A percentile compares a stretch with the other conserved stretches of the same genome.
Evolutionary conservation across 176 grass and related monocot species (phyloP).

Genomic region (Pharus latifolius): DNA sequence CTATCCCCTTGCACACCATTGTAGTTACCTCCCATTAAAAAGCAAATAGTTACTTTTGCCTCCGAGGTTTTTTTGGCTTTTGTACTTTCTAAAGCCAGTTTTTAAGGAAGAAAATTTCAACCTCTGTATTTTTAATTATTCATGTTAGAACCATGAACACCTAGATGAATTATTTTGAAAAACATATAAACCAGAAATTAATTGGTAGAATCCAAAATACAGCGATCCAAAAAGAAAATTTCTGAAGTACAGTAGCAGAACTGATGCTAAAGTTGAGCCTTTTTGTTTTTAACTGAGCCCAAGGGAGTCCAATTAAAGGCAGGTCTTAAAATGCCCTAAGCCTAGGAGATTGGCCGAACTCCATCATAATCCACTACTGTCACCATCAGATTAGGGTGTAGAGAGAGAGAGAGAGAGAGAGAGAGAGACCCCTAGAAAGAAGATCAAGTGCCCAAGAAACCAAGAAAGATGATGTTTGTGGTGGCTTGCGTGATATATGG

Average conservation of each 20-base stretch:
- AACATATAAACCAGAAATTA: too few relatives aligned
- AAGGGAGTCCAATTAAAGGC: not conserved
- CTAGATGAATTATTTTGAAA: too few relatives aligned
- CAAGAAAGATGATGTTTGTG: conserved; percentile 23
- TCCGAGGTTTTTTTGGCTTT: conserved; percentile 12
- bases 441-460: conserved; percentile 31
- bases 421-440: conserved; percentile 25
- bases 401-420: not conserved
- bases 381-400: conserved; percentile 16
- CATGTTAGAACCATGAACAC: too few relatives aligned
- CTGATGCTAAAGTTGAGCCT: too few relatives aligned
- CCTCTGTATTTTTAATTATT: not conserved
- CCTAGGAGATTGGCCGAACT: conserved; percentile 12
- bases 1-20: not conserved
- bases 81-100: conserved; percentile 3
- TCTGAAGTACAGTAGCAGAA: not conserved
- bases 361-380: conserved; percentile 15
- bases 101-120: too few relatives aligned
- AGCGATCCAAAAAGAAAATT: not conserved
- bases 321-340: conserved; percentile 21
- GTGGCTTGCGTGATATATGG: conserved; percentile 13
- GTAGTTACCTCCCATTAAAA: conserved; percentile 22
- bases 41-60: conserved; percentile 14
- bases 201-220: too few relatives aligned
- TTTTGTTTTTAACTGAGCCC: not conserved